Evolutionary conservation across 768 basidiomycete species (phyloP).

Genomic region (Gautieria morchelliformis): DNA sequence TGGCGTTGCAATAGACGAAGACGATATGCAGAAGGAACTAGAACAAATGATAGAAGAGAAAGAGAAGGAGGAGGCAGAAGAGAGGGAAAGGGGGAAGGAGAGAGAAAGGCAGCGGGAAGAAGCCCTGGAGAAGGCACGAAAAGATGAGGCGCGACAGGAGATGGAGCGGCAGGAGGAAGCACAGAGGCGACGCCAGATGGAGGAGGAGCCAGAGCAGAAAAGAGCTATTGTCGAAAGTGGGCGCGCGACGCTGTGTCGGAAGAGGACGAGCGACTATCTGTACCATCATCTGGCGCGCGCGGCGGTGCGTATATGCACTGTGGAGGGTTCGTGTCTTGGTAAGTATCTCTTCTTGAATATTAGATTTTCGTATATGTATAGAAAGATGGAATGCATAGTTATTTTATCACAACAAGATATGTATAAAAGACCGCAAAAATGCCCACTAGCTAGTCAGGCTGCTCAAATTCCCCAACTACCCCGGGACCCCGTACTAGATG

Average conservation of each 20-base stretch:
- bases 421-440: too few relatives aligned
- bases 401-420: too few relatives aligned
- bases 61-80: constrained; percentile 26
- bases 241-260: constrained; percentile 1
- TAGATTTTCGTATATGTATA: too few relatives aligned
- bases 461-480: too few relatives aligned
- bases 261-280: constrained; percentile 3
- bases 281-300: too few relatives aligned
- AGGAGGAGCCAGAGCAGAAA: not conserved
- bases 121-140: too few relatives aligned
- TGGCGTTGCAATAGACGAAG: constrained; percentile 33
- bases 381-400: too few relatives aligned
- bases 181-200: not conserved
- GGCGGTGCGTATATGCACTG: too few relatives aligned
- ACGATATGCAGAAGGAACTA: constrained; percentile 59
- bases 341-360: too few relatives aligned
- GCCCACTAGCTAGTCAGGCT: too few relatives aligned
- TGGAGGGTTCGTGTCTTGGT: too few relatives aligned
- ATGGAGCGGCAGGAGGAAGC: constrained; percentile 9
- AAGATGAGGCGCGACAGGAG: constrained; percentile 10
- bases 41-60: constrained; percentile 40
- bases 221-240: constrained; percentile 10
- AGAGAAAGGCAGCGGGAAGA: constrained; percentile 7
- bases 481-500: too few relatives aligned
- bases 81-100: constrained; percentile 6